Conservation (phyloP, 2,329 filamentous ascomycete genomes). For the Podosphaera aphanis region DNA sequence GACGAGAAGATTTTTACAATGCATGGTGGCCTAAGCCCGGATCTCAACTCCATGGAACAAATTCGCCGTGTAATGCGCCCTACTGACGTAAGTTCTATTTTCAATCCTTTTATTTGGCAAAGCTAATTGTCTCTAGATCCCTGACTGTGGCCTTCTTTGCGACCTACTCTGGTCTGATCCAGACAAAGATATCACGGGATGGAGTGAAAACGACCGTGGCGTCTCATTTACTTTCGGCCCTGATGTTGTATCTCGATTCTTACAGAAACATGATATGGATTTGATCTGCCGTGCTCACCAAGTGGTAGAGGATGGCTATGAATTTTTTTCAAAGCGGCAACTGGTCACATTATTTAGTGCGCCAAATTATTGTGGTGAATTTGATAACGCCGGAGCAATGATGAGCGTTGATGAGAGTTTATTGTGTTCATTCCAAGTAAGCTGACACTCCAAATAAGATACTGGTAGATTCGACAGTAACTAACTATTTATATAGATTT, state of each 20-base stretch:
- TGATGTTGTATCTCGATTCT: slow-evolving; percentile 89
- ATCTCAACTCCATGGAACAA: slow-evolving; percentile 89
- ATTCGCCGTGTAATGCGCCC: slow-evolving; percentile 88
- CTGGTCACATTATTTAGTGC: slow-evolving; percentile 94
- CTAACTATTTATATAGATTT: slow-evolving; percentile 36
- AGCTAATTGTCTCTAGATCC: slow-evolving; percentile 78
- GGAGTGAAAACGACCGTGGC: slow-evolving; percentile 90
- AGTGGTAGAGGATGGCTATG: slow-evolving; percentile 97
- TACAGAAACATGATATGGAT: slow-evolving; percentile 88
- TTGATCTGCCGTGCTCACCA: slow-evolving; percentile 93
- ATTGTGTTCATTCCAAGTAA: slow-evolving; percentile 1
- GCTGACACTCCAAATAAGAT: neutral
- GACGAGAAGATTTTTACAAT: slow-evolving; percentile 96
- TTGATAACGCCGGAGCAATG: slow-evolving; percentile 98
- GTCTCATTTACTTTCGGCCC: slow-evolving; percentile 98
- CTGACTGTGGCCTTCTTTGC: slow-evolving; percentile 85
- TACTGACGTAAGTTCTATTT: slow-evolving; percentile 95
- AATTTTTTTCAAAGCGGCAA: slow-evolving; percentile 90
- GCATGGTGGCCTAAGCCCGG: slow-evolving; percentile 81
- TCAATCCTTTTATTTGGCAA: too few relatives aligned
- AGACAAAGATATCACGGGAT: slow-evolving; percentile 92
- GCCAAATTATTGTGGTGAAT: slow-evolving; percentile 98
- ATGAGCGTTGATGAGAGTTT: slow-evolving; percentile 49
- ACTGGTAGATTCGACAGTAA: neutral
- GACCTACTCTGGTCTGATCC: slow-evolving; percentile 95